Conservation (phyloP, 1,284 basidiomycete species). For the Spongispora temasekensis region DNA sequence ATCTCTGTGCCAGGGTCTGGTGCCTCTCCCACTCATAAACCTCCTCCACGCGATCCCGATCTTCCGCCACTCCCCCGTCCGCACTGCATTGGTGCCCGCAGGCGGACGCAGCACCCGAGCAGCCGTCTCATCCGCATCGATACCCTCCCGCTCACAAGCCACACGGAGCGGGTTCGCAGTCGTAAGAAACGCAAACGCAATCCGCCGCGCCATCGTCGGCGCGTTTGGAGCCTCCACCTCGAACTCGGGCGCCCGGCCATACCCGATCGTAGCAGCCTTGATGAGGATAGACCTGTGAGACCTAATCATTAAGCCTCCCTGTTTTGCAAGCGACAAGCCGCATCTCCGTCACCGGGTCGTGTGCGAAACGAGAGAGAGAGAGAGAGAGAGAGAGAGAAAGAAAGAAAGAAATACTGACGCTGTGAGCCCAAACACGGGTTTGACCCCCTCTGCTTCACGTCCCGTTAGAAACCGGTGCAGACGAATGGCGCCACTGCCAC, state of each 20-base stretch:
- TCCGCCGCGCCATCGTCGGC: slow-evolving; percentile 53
- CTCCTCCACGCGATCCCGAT: slow-evolving; percentile 20
- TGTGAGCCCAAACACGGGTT: slow-evolving; percentile 82
- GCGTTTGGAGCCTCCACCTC: slow-evolving; percentile 57
- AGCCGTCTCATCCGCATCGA: slow-evolving; percentile 22
- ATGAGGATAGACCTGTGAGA: slow-evolving; percentile 67
- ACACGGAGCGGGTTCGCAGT: slow-evolving; percentile 23
- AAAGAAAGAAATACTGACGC: slow-evolving; percentile 50
- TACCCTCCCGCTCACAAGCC: slow-evolving; percentile 28
- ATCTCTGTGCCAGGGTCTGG: neutral
- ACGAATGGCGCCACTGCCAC: slow-evolving; percentile 43
- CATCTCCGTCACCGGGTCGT: too few relatives aligned
- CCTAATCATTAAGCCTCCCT: neutral
- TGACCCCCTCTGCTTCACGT: slow-evolving; percentile 75
- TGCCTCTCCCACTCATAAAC: slow-evolving; percentile 8
- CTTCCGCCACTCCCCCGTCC: slow-evolving; percentile 18
- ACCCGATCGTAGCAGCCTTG: slow-evolving; percentile 66
- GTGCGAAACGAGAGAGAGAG: too few relatives aligned
- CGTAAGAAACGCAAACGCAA: slow-evolving; percentile 57
- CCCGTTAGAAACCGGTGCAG: slow-evolving; percentile 83
- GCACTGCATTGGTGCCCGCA: slow-evolving; percentile 7
- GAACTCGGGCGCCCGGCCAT: slow-evolving; percentile 63
- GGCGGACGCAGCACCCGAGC: slow-evolving; percentile 17
- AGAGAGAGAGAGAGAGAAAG: too few relatives aligned
- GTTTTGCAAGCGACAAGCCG: too few relatives aligned